Evolutionary conservation across 2,329 filamentous ascomycete genomes (phyloP).

Genomic region (Talaromyces albobiverticillius): DNA sequence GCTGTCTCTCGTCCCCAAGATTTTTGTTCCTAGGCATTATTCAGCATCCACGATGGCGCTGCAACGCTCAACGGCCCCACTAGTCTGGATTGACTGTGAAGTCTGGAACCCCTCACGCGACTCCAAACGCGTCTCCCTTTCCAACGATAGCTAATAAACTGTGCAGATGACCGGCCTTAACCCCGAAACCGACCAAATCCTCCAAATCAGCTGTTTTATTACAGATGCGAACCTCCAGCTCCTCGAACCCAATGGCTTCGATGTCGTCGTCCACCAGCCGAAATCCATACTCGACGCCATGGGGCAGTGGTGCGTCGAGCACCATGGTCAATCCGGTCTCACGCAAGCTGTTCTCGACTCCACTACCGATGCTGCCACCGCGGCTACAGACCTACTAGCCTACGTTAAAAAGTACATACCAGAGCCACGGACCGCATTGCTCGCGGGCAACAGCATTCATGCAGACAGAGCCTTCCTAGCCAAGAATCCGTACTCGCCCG

Average conservation of each 20-base stretch:
- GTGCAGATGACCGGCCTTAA: slow-evolving; percentile 86
- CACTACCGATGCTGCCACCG: slow-evolving; percentile 66
- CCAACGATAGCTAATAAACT: slow-evolving; percentile 11
- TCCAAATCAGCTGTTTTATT: slow-evolving; percentile 89
- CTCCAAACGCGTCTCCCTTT: too few species aligned
- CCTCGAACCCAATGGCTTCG: slow-evolving; percentile 74
- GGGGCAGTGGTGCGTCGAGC: slow-evolving; percentile 83
- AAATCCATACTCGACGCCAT: slow-evolving; percentile 70
- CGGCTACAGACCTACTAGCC: slow-evolving; percentile 67
- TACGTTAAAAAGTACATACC: slow-evolving; percentile 77
- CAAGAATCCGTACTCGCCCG: slow-evolving; percentile 67
- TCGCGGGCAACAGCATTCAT: slow-evolving; percentile 93
- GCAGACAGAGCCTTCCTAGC: slow-evolving; percentile 80
- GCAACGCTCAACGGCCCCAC: slow-evolving; percentile 57
- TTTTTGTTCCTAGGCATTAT: too few species aligned
- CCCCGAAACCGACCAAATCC: slow-evolving; percentile 73
- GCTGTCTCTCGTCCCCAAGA: too few species aligned
- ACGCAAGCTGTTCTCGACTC: slow-evolving; percentile 73
- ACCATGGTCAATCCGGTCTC: slow-evolving; percentile 78
- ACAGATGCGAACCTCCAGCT: slow-evolving; percentile 76
- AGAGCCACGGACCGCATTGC: slow-evolving; percentile 62
- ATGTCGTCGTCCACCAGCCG: slow-evolving; percentile 72
- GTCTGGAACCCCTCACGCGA: too few species aligned
- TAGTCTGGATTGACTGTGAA: slow-evolving; percentile 86
- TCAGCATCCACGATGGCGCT: slow-evolving; percentile 37